Evolutionary conservation across 2,329 filamentous ascomycete genomes (phyloP), one percentile per base, ranked within the genome.

Genomic region (Domatiomyces catenatus): DNA sequence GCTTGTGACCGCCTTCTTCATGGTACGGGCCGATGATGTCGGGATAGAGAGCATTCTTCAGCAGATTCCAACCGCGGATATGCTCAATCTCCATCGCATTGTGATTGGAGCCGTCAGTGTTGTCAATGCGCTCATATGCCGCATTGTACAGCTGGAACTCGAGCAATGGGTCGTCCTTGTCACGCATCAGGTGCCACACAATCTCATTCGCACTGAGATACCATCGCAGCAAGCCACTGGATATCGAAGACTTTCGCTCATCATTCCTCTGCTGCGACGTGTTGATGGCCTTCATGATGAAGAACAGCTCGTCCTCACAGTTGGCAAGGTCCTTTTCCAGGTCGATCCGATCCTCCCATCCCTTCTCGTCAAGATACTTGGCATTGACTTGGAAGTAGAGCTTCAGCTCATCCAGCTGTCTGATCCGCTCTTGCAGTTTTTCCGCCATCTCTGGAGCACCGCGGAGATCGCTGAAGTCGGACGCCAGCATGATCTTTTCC

Each of bases 241-340:
- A 83, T 56, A 87, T 78, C 5, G 80, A 79, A 47, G 79, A 73
- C 39, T 68, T 67, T 46, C 77, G 77, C 53, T 94, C 87, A 48
- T 84, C 80, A 56, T 80, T 81, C 63, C 89, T 92, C 53, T 88
- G 77, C 67, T 98, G 92, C 4, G 90, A 93, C 2, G 88, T 93
- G 1, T 92, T 98, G 64, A 98, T 98, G 42, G 92, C 93, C 62
- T 98, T 96, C 92, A 98, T 96, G 73, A 98, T 85, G 70, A 98
- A 98, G 74, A 98, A 99, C 7, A 99, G 70, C 66, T 99, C 93
- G 61, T 98, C 92, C 65, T 96, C 92, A 61, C 87, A 95, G 18
- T 80, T 80, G 8, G 86, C 79, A 48, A 98, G 72, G 63, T 98
- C 92, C 48, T 85, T 83, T 63, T 98, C 92, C 44, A 99, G 75